Evolutionary conservation across 163 green algal species (phyloP).

Genomic region (Botryococcus braunii): DNA sequence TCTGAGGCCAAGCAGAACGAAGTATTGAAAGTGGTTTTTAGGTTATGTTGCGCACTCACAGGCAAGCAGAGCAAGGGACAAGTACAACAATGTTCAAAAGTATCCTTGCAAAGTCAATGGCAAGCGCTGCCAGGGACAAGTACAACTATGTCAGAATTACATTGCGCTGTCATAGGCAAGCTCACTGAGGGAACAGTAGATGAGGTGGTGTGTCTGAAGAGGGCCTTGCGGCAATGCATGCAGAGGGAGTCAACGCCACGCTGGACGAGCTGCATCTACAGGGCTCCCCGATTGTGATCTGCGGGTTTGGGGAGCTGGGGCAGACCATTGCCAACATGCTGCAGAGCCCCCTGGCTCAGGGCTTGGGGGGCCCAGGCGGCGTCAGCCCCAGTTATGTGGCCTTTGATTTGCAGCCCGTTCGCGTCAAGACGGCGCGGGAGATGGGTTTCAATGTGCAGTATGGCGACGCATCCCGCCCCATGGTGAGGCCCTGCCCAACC

Average conservation of each 20-base stretch:
- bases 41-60: too few relatives aligned
- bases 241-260: neutral
- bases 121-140: too few relatives aligned
- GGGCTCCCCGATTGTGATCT: constrained; percentile 56
- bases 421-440: constrained; percentile 34
- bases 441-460: constrained; percentile 67
- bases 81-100: too few relatives aligned
- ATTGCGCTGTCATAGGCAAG: too few relatives aligned
- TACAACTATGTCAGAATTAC: too few relatives aligned
- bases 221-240: too few relatives aligned
- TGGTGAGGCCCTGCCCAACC: neutral
- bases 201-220: too few relatives aligned
- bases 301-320: constrained; percentile 65
- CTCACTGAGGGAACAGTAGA: too few relatives aligned
- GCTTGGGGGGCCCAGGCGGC: constrained; percentile 2
- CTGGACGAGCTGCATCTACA: neutral
- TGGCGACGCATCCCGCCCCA: constrained; percentile 45
- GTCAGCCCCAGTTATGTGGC: constrained; percentile 46
- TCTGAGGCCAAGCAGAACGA: too few relatives aligned
- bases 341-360: constrained; percentile 24
- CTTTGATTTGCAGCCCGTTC: constrained; percentile 35
- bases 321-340: constrained; percentile 78
- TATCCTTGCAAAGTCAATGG: too few relatives aligned
- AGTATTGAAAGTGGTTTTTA: too few relatives aligned
- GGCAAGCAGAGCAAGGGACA: too few relatives aligned